Conservation (phyloP, 2,329 filamentous ascomycete species). For the Xylariaceae sp. region DNA sequence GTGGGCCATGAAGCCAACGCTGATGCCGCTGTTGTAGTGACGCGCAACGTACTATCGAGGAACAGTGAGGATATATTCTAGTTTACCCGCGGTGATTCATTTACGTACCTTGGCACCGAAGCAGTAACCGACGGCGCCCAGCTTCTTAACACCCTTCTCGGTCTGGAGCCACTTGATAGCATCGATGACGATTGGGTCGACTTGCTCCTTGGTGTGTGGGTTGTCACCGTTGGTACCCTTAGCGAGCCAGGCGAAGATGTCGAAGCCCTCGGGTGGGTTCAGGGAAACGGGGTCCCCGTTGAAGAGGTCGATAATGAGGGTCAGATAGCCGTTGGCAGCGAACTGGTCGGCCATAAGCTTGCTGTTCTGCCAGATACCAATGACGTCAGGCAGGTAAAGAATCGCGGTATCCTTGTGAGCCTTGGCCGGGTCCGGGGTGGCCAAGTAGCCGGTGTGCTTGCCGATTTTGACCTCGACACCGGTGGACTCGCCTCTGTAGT, state of each 20-base stretch:
- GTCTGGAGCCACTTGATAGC: constrained; percentile 54
- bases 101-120: constrained; percentile 61
- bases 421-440: constrained; percentile 37
- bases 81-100: not conserved
- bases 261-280: constrained; percentile 41
- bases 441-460: constrained; percentile 46
- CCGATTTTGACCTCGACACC: constrained; percentile 44
- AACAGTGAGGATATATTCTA: not conserved
- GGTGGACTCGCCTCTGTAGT: constrained; percentile 42
- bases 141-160: constrained; percentile 49
- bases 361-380: constrained; percentile 53
- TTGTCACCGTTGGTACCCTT: constrained; percentile 44
- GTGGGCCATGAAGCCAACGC: constrained; percentile 69
- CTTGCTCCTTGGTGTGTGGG: constrained; percentile 40
- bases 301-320: constrained; percentile 66
- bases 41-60: constrained; percentile 58
- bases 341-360: constrained; percentile 68
- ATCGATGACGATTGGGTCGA: constrained; percentile 44
- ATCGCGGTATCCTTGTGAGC: constrained; percentile 39
- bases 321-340: constrained; percentile 66
- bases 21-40: constrained; percentile 57
- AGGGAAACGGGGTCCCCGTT: constrained; percentile 56
- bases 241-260: constrained; percentile 40
- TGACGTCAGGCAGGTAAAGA: constrained; percentile 44
- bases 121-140: constrained; percentile 67